A percentile compares a stretch with the other conserved stretches of the same genome.
Evolutionary conservation across 805 yeast species (phyloP).

Genomic region (Wickerhamomyces canadensis): DNA sequence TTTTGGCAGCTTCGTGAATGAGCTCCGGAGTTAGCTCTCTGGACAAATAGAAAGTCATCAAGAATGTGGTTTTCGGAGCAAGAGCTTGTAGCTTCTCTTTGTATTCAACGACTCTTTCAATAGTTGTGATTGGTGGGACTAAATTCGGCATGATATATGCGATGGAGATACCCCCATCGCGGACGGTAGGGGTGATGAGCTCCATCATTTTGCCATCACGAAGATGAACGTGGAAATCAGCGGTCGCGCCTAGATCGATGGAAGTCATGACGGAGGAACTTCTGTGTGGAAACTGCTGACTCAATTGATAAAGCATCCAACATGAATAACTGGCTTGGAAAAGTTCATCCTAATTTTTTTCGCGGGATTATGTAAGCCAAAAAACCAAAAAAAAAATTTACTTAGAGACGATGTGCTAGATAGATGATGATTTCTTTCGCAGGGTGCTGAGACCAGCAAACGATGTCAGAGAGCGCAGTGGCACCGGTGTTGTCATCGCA

Average conservation of each 20-base stretch:
- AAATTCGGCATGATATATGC: constrained; percentile 96
- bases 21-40: constrained; percentile 80
- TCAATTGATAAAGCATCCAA: no score
- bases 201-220: constrained; percentile 94
- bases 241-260: constrained; percentile 58
- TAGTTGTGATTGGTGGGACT: constrained; percentile 83
- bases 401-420: no score
- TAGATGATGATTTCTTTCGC: no score
- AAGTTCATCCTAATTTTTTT: no score
- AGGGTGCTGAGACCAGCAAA: not conserved
- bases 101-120: constrained; percentile 67
- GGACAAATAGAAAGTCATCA: constrained; percentile 85
- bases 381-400: no score
- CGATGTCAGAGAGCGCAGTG: constrained; percentile 18
- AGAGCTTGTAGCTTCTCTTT: constrained; percentile 54
- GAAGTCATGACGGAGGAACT: not conserved
- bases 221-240: constrained; percentile 94
- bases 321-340: no score
- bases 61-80: constrained; percentile 78
- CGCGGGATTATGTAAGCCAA: no score
- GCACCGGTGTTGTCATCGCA: constrained; percentile 76
- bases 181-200: constrained; percentile 82
- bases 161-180: constrained; percentile 84
- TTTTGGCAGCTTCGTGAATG: constrained; percentile 68
- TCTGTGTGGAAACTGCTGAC: no score